These are phyloP conservation scores for Amoebophrya sp. DNA, from an alignment of 169 alveolate genomes.

Conservation along the genomic window DNA sequence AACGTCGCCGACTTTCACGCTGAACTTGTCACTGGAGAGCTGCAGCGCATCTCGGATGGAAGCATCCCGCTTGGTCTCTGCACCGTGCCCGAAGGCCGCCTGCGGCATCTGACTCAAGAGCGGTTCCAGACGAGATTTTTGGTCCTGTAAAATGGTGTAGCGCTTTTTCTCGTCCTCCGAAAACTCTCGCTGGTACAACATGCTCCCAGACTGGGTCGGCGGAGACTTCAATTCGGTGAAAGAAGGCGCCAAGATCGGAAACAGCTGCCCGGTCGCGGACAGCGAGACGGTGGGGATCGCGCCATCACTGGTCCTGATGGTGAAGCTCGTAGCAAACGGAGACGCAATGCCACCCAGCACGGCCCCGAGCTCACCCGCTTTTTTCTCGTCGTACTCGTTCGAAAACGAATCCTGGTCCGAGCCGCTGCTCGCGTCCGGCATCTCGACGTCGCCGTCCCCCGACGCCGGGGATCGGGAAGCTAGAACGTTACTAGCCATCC, in stretches of 20 bases:
- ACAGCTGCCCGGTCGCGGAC: not conserved
- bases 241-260: not conserved
- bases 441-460: not conserved
- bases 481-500: no score
- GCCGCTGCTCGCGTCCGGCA: not conserved
- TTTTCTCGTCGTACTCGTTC: not conserved
- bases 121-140: not conserved
- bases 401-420: not conserved
- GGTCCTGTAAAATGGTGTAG: not conserved
- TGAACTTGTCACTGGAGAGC: not conserved
- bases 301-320: not conserved
- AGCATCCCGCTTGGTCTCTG: not conserved
- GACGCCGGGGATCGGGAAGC: no score
- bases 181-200: not conserved
- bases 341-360: not conserved
- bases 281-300: not conserved
- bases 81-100: slow-evolving; percentile 24
- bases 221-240: not conserved
- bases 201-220: not conserved
- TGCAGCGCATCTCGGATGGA: slow-evolving; percentile 8
- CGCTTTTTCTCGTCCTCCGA: not conserved
- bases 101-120: not conserved
- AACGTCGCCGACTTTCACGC: not conserved
- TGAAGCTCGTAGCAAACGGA: not conserved
- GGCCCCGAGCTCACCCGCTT: not conserved